Conservation (phyloP, 23 red algal genomes). For the Porphyridium purpureum region DNA sequence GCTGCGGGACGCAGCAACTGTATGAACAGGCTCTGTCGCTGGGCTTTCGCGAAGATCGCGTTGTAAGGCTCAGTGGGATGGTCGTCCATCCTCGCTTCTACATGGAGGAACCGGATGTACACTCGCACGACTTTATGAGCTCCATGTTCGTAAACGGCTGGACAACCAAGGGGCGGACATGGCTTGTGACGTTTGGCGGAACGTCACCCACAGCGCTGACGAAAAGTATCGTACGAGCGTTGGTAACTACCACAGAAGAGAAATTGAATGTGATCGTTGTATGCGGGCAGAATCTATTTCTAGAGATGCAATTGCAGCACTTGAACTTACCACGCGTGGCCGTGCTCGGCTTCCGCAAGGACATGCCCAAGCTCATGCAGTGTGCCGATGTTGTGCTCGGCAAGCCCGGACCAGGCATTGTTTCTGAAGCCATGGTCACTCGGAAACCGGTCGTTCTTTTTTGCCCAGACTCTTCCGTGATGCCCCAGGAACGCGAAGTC, state of each 20-base stretch:
- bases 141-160: not conserved
- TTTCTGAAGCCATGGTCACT: constrained; percentile 6
- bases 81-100: constrained; percentile 14
- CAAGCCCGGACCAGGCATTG: constrained; percentile 11
- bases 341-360: constrained; percentile 1
- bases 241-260: not conserved
- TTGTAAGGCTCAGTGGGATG: constrained; percentile 8
- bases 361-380: constrained; percentile 6
- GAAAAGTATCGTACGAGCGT: not conserved
- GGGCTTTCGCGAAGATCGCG: not conserved
- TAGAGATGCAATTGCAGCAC: constrained; percentile 2
- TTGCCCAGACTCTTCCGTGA: not conserved
- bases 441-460: constrained; percentile 2
- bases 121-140: not conserved
- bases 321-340: too few species aligned
- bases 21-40: not conserved
- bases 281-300: constrained; percentile 5
- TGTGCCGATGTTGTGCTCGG: constrained; percentile 1
- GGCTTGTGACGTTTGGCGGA: constrained; percentile 1
- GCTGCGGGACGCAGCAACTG: not conserved
- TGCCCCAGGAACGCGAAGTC: constrained; percentile 11
- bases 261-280: constrained; percentile 1
- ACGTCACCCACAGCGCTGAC: constrained; percentile 1
- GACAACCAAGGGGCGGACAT: not conserved
- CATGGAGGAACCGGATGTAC: not conserved